A percentile compares a stretch with the other conserved stretches of the same genome.
These are phyloP conservation scores for Dryas alaskensis DNA, from an alignment of 306 rosid species.

Conservation along the genomic window DNA sequence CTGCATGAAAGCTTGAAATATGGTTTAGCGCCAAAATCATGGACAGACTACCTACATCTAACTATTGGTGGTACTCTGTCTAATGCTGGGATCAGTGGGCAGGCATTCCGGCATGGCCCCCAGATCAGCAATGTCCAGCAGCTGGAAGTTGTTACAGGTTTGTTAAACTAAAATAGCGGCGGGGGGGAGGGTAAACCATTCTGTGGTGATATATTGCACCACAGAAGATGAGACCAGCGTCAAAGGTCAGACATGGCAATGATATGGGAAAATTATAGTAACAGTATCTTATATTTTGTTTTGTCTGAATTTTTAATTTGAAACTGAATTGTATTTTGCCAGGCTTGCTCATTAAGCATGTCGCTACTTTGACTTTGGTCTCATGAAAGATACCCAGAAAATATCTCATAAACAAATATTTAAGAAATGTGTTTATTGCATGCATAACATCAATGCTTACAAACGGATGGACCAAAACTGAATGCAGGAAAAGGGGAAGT, in stretches of 20 bases:
- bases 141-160: conserved; percentile 96
- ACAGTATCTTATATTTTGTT: conserved; percentile 7
- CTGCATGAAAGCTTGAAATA: conserved; percentile 77
- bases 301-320: conserved; percentile 6
- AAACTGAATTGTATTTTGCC: background rate
- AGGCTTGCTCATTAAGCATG: conserved; percentile 12
- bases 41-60: conserved; percentile 93
- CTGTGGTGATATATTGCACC: background rate
- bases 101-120: conserved; percentile 92
- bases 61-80: conserved; percentile 97
- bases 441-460: conserved; percentile 16
- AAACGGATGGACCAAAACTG: conserved; percentile 21
- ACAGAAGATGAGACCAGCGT: conserved; percentile 10
- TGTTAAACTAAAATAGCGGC: conserved; percentile 22
- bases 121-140: conserved; percentile 92
- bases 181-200: too few relatives aligned
- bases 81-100: conserved; percentile 95
- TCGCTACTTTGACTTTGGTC: conserved; percentile 19
- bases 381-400: conserved; percentile 5
- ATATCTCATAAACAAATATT: conserved; percentile 1
- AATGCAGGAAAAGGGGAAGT: conserved; percentile 86
- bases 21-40: conserved; percentile 88
- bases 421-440: conserved; percentile 1
- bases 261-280: background rate
- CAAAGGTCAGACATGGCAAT: conserved; percentile 13